Conservation (phyloP, 2,329 filamentous ascomycete genomes). For the Colletotrichum simmondsii region DNA sequence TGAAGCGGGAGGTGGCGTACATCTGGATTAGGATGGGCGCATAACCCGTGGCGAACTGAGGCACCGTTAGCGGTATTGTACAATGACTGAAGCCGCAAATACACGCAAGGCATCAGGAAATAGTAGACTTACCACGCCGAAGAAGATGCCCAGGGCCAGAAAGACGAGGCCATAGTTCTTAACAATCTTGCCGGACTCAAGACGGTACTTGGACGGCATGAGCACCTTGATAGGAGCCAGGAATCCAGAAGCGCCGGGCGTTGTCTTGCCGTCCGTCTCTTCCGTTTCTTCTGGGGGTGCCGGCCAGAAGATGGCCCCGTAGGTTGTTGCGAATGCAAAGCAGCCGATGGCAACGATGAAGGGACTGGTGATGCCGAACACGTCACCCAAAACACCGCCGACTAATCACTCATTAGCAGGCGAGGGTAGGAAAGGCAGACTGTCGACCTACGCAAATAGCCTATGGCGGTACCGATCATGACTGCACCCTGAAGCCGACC, state of each 20-base stretch:
- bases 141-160: constrained; percentile 73
- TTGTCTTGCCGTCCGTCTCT: constrained; percentile 35
- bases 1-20: constrained; percentile 66
- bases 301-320: constrained; percentile 46
- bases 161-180: constrained; percentile 72
- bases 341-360: constrained; percentile 66
- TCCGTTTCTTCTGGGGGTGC: constrained; percentile 40
- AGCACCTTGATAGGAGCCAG: constrained; percentile 73
- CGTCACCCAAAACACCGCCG: constrained; percentile 73
- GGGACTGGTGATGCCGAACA: constrained; percentile 70
- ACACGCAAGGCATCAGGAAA: no score
- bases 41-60: constrained; percentile 68
- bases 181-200: constrained; percentile 59
- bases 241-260: constrained; percentile 58
- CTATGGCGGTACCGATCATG: constrained; percentile 74
- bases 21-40: constrained; percentile 71
- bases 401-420: constrained; percentile 44
- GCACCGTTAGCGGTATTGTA: not conserved
- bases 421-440: not conserved
- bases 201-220: constrained; percentile 64
- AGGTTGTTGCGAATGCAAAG: constrained; percentile 42
- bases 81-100: no score
- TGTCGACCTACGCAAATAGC: constrained; percentile 62
- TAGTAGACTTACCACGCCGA: constrained; percentile 64
- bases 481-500: constrained; percentile 74